phyloP scores from a whole-genome alignment of 257 asterid species.

The Cynanchum wilfordii region DNA sequence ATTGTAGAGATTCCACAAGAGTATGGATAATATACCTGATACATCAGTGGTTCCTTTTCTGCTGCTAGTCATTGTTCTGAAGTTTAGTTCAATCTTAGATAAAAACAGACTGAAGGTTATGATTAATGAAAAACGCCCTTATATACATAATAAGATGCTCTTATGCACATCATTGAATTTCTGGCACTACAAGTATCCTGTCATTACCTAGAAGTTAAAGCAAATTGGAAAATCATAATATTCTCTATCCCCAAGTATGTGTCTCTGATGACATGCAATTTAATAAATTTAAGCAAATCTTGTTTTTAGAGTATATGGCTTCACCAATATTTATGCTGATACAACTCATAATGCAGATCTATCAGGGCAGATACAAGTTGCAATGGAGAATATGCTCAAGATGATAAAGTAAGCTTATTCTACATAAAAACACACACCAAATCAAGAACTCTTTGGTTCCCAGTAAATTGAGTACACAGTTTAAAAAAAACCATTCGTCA shows the following conservation, averaged over 20 bases:
- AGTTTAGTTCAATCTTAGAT: not conserved
- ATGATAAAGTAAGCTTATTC: slow-evolving; percentile 49
- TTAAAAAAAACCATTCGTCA: not conserved
- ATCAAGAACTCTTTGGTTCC: slow-evolving; percentile 3
- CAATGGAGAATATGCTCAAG: slow-evolving; percentile 75
- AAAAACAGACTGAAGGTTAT: not conserved
- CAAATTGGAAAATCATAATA: not conserved
- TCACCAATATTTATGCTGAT: not conserved
- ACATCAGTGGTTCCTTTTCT: not conserved
- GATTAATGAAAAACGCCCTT: not conserved
- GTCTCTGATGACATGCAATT: not conserved
- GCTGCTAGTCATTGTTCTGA: not conserved
- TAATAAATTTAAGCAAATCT: not conserved
- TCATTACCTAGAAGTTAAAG: not conserved
- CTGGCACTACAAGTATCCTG: not conserved
- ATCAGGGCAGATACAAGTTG: slow-evolving; percentile 66
- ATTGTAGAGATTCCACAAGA: not conserved
- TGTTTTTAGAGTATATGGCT: not conserved
- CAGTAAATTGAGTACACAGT: not conserved
- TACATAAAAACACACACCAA: not conserved
- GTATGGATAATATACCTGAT: not conserved
- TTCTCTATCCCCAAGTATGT: not conserved
- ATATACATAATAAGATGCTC: not conserved
- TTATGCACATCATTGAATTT: not conserved
- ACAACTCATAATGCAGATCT: slow-evolving; percentile 39